Percentiles rank a stretch among this genome's conserved stretches.
Evolutionary conservation across 2,329 filamentous ascomycete species (phyloP).

Genomic region (Talaromyces atroroseus): DNA sequence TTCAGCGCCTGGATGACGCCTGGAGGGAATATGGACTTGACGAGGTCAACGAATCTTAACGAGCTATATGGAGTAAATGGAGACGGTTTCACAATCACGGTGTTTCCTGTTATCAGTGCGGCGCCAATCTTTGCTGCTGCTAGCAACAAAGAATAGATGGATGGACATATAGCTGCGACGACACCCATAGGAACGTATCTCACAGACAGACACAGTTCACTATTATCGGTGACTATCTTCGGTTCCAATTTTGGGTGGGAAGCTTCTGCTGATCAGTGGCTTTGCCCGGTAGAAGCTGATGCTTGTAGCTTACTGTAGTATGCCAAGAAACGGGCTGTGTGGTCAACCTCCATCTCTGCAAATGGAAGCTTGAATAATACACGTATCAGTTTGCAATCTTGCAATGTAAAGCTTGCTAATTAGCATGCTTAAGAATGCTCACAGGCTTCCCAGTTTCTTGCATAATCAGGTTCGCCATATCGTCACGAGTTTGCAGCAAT

Average conservation of each 20-base stretch:
- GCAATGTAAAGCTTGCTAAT: neutral
- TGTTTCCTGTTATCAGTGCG: conserved; percentile 49
- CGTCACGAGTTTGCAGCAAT: conserved; percentile 37
- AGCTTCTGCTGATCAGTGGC: conserved; percentile 8
- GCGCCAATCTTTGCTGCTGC: conserved; percentile 44
- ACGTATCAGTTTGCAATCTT: neutral
- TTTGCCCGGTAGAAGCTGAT: neutral
- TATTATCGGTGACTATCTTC: conserved; percentile 42
- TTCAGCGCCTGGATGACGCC: conserved; percentile 54
- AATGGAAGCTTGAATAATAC: conserved; percentile 12
- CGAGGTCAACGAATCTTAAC: conserved; percentile 50
- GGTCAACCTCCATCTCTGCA: conserved; percentile 15
- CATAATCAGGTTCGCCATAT: conserved; percentile 43
- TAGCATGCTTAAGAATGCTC: conserved; percentile 2
- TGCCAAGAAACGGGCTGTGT: conserved; percentile 13
- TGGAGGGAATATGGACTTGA: conserved; percentile 45
- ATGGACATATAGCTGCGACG: conserved; percentile 40
- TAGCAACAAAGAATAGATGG: conserved; percentile 49
- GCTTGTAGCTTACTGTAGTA: conserved; percentile 11
- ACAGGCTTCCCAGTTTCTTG: conserved; percentile 52
- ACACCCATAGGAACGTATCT: conserved; percentile 47
- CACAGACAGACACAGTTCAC: conserved; percentile 36
- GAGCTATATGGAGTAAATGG: conserved; percentile 52
- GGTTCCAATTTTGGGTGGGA: conserved; percentile 33
- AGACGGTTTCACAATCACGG: conserved; percentile 53